Evolutionary conservation across 129 eudicot species (phyloP), one percentile per base, ranked within the genome.

Genomic region (Tagetes patula): DNA sequence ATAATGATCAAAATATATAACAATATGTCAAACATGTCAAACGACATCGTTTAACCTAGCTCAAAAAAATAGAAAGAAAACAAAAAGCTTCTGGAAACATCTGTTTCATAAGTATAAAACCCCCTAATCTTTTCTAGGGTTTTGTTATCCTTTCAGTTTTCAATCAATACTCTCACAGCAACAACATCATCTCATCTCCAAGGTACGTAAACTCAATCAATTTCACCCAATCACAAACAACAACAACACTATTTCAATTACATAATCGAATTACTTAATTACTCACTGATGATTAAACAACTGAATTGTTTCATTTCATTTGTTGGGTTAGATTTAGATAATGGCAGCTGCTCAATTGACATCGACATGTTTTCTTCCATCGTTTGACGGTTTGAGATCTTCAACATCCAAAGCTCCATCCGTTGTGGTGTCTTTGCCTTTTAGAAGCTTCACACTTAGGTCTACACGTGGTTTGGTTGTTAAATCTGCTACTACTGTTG

Each of bases 311-410:
- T 41, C 13, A 7, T 10, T 43, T n/a, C 5, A 54, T 8, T 27
- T 55, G 60, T 52, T 41, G 31, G n/a, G 42, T 71, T 46, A 47
- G 68, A 4, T 79, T 45, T 46, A 65, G 67, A 80, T 76, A 86
- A 91, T 91, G 97, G 97, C 97, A 67, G 72, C 96, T 55, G 79
- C 96, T 38, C 93, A 91, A 61, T 67, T 91, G 56, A 91, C 90
- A 54, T 85, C 92, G 13, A 81, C 87, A 43, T 80, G 83, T 47
- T 77, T 80, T 54, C 72, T 89, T 50, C 85, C 87, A 2, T 76
- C 96, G 36, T 83, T 86, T 60, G 87, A 92, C 20, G 97, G 89
- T n/a, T 81, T 92, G 31, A 86, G 81, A 80, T 67, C 87, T 32
- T 67, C 95, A 7, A 13, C 80, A 37, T 79, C 81, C 20, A 87